A percentile compares a stretch with the other conserved stretches of the same genome.
Conservation (phyloP, 305 asterid species). For the Solanum aculeatissimum region DNA sequence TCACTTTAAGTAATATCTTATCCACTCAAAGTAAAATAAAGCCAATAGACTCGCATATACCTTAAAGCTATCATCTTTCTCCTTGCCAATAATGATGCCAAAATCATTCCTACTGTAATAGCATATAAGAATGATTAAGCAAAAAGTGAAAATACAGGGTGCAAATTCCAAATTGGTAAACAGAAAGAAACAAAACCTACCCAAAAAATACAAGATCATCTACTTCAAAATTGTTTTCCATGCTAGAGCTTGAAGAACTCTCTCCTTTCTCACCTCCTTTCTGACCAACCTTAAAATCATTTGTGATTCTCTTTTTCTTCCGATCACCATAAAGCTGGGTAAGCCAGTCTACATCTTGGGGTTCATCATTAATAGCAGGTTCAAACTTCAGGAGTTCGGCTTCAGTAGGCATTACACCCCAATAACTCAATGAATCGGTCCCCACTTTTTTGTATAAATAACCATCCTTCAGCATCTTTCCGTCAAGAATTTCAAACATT, state of each 20-base stretch:
- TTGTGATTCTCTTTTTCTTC: slow-evolving; percentile 31
- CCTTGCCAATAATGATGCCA: slow-evolving; percentile 77
- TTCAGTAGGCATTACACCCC: slow-evolving; percentile 81
- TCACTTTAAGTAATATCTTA: neutral
- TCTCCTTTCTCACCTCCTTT: slow-evolving; percentile 48
- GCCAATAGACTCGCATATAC: slow-evolving; percentile 17
- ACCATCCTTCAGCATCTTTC: slow-evolving; percentile 95
- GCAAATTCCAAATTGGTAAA: neutral
- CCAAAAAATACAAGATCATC: slow-evolving; percentile 89
- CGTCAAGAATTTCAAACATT: slow-evolving; percentile 71
- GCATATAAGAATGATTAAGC: slow-evolving; percentile 3
- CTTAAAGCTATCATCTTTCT: slow-evolving; percentile 74
- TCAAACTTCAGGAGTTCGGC: slow-evolving; percentile 92
- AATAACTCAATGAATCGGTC: slow-evolving; percentile 59
- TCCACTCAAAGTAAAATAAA: neutral
- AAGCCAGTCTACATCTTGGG: slow-evolving; percentile 71
- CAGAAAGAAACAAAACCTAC: slow-evolving; percentile 27
- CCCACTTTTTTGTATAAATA: slow-evolving; percentile 77
- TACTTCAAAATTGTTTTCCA: slow-evolving; percentile 50
- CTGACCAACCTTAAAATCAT: slow-evolving; percentile 40
- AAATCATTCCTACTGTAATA: slow-evolving; percentile 74
- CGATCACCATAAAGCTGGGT: slow-evolving; percentile 75
- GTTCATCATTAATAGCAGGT: slow-evolving; percentile 57
- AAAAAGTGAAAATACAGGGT: neutral
- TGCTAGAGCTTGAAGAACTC: slow-evolving; percentile 46